Percentiles rank a stretch among this genome's conserved stretches.
Conservation (phyloP, 768 basidiomycete genomes). For the Termitomyces sp. region DNA sequence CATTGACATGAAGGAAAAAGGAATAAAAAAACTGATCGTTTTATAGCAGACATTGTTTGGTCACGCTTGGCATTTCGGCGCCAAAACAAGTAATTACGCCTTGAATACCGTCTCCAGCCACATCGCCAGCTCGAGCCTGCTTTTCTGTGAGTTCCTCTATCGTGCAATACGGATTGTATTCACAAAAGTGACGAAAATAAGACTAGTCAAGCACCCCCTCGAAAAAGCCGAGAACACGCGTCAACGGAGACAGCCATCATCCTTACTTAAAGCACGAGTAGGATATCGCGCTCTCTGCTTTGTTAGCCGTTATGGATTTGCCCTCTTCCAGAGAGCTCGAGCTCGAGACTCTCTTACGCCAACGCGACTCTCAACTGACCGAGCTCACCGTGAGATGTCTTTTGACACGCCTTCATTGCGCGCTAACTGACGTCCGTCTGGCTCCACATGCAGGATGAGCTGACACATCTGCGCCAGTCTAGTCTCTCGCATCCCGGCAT, state of each 20-base stretch:
- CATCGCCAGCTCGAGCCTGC: neutral
- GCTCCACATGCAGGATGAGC: slow-evolving; percentile 58
- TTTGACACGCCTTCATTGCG: neutral
- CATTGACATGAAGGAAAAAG: neutral
- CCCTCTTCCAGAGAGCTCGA: slow-evolving; percentile 76
- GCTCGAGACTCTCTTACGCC: slow-evolving; percentile 72
- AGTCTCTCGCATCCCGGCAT: slow-evolving; percentile 55
- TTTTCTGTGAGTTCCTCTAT: neutral
- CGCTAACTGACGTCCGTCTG: slow-evolving; percentile 6
- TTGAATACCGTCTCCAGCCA: neutral
- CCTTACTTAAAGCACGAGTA: slow-evolving; percentile 4
- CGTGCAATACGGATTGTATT: neutral
- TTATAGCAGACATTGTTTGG: slow-evolving; percentile 15
- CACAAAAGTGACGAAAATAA: neutral
- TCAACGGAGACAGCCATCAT: slow-evolving; percentile 7
- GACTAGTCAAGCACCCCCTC: neutral
- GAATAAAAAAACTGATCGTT: neutral
- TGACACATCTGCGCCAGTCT: slow-evolving; percentile 62
- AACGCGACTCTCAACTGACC: slow-evolving; percentile 66
- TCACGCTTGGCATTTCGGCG: slow-evolving; percentile 9
- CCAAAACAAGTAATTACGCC: slow-evolving; percentile 1
- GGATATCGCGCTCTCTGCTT: slow-evolving; percentile 6
- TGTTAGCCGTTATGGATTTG: slow-evolving; percentile 52
- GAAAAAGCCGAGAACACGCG: neutral
- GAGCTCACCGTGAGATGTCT: slow-evolving; percentile 60